Conservation (phyloP, 352 stramenopile genomes). For the Globisporangium radiosum region DNA sequence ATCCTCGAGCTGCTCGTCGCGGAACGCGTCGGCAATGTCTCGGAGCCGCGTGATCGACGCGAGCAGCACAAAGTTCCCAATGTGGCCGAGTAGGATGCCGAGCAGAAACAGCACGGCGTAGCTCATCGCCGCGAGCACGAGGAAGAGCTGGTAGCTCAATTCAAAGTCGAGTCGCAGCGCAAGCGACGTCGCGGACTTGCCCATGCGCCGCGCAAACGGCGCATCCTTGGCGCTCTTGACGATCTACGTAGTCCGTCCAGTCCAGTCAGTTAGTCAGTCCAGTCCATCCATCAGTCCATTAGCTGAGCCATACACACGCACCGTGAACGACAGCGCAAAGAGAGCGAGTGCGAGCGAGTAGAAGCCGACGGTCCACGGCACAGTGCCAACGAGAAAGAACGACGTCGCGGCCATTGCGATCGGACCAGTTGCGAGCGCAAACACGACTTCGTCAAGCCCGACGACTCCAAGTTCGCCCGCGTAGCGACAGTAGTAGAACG, state of each 20-base stretch:
- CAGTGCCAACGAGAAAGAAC: constrained; percentile 37
- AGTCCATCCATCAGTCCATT: too few species aligned
- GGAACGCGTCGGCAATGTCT: constrained; percentile 63
- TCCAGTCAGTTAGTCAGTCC: too few species aligned
- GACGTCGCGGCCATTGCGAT: constrained; percentile 49
- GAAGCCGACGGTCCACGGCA: constrained; percentile 28
- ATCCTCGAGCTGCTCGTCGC: constrained; percentile 51
- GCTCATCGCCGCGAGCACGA: constrained; percentile 49
- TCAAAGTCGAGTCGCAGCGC: constrained; percentile 52
- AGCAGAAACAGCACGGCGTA: constrained; percentile 51
- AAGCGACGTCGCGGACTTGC: constrained; percentile 35
- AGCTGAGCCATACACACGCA: constrained; percentile 5
- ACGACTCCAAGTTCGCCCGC: constrained; percentile 28
- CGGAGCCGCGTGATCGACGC: constrained; percentile 50
- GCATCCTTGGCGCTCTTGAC: constrained; percentile 67
- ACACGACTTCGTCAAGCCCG: constrained; percentile 45
- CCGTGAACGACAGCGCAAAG: constrained; percentile 47
- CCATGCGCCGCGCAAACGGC: constrained; percentile 59
- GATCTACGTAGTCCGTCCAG: constrained; percentile 16
- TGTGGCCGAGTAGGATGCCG: constrained; percentile 43
- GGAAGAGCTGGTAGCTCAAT: constrained; percentile 50
- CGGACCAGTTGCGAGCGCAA: constrained; percentile 38
- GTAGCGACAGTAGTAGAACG: constrained; percentile 53
- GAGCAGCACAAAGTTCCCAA: constrained; percentile 64
- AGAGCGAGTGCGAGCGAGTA: constrained; percentile 64